phyloP scores from a whole-genome alignment of 768 basidiomycete genomes.

The Strobilomyces echinocephalus region DNA sequence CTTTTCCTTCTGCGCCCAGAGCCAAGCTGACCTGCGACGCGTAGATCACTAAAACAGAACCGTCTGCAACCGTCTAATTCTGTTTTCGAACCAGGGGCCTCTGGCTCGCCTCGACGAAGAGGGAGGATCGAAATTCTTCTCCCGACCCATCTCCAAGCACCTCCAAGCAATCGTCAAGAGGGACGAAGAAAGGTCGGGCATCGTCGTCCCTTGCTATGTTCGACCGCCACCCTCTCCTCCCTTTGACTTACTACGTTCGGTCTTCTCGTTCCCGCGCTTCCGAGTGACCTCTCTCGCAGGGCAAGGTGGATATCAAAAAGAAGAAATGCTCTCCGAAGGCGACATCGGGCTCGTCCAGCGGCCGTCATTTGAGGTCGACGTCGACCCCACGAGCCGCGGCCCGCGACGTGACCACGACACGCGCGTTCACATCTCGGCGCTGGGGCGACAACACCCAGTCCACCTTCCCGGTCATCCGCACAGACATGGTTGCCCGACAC shows the following conservation, averaged over 20 bases:
- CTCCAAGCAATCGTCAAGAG: constrained; percentile 6
- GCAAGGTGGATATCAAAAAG: constrained; percentile 12
- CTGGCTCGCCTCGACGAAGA: background rate
- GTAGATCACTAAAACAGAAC: constrained; percentile 13
- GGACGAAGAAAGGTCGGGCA: constrained; percentile 7
- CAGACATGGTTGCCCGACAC: constrained; percentile 9
- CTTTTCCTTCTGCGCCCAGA: background rate
- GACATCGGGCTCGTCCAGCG: constrained; percentile 1
- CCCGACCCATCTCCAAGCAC: constrained; percentile 11
- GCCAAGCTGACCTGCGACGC: background rate
- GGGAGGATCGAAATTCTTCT: constrained; percentile 8
- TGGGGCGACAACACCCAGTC: constrained; percentile 17
- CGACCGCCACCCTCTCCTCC: no score
- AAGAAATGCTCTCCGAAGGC: constrained; percentile 18
- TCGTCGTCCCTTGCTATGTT: no score
- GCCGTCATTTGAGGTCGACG: constrained; percentile 4
- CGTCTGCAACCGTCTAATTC: constrained; percentile 1
- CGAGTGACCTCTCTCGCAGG: background rate
- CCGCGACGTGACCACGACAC: constrained; percentile 16
- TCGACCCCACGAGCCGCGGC: constrained; percentile 13
- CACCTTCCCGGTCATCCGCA: constrained; percentile 12
- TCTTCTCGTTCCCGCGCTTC: background rate
- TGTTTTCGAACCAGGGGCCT: no score
- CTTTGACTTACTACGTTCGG: constrained; percentile 1
- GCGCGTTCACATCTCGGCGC: constrained; percentile 13